Evolutionary conservation across 169 alveolate species (phyloP), one percentile per base, ranked within the genome.

Genomic region (Babesia caballi): DNA sequence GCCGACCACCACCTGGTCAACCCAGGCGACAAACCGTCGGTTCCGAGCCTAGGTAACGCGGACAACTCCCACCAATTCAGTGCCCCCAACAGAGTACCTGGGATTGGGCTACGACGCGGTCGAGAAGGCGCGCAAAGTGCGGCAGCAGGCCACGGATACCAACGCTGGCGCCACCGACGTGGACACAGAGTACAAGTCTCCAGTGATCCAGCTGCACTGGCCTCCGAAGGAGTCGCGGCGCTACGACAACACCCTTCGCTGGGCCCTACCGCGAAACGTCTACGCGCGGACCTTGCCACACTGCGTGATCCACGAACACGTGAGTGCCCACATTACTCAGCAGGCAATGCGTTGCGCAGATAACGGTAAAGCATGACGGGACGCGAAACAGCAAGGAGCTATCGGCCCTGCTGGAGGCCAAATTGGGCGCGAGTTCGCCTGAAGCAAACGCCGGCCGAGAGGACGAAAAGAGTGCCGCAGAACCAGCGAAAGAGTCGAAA

Each of bases 61-160:
- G 17, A 41, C 30, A 12, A n/a, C n/a, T n/a, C n/a, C n/a, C n/a
- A n/a, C n/a, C n/a, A n/a, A n/a, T n/a, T n/a, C n/a, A n/a, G n/a
- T n/a, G n/a, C n/a, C n/a, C 28, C n/a, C 12, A 0, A 4, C 47
- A 72, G 85, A 77, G 65, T 68, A 66, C 49, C 49, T 77, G 21
- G 85, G 85, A 19, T 30, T 57, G 44, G 80, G 85, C 41, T 77
- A 77, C 49, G 72, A 68, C 47, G 69, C 25, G 7, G 47, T 66
- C 15, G 63, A 28, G 33, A 19, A 21, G 28, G 56, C 53, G 15
- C 32, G 38, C 19, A 54, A 36, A 28, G 2, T 36, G 8, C 0
- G 25, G 35, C n/a, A 42, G 30, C 11, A 51, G 53, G 32, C 50
- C 14, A 21, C 19, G 15, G 15, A 8, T 38, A 17, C 44, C 44